Evolutionary conservation across 78 protist species (phyloP).

Genomic region (Creolimax fragrantissima): DNA sequence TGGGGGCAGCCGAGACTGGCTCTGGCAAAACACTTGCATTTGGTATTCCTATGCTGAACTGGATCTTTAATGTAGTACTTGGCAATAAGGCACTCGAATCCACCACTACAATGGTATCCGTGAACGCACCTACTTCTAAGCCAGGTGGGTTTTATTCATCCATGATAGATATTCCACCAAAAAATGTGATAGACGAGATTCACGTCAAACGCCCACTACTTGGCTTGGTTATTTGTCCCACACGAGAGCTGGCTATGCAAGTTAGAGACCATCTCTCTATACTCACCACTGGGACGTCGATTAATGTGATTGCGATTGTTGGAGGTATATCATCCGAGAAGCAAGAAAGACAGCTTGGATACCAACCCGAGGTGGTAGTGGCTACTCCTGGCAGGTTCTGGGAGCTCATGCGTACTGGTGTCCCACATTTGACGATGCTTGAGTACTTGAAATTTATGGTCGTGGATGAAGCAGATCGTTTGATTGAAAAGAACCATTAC

Average conservation of each 20-base stretch:
- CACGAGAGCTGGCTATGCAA: conserved; percentile 70
- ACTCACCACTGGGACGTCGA: not conserved
- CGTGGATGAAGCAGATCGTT: conserved; percentile 64
- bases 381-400: conserved; percentile 65
- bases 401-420: conserved; percentile 24
- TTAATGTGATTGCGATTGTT: conserved; percentile 1
- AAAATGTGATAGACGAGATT: not conserved
- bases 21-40: conserved; percentile 93
- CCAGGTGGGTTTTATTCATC: too few species aligned
- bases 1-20: conserved; percentile 94
- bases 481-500: conserved; percentile 42
- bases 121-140: not conserved
- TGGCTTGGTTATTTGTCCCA: conserved; percentile 55
- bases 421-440: not conserved
- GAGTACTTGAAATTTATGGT: conserved; percentile 28
- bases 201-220: not conserved
- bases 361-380: conserved; percentile 46
- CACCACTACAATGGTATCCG: too few species aligned
- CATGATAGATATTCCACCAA: not conserved
- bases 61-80: not conserved
- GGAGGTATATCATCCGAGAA: conserved; percentile 54
- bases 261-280: conserved; percentile 8
- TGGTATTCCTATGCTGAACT: conserved; percentile 57
- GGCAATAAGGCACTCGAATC: not conserved
- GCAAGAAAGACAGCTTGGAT: conserved; percentile 42